phyloP scores from a whole-genome alignment of 805 yeast genomes.

The Yamadazyma sp. region DNA sequence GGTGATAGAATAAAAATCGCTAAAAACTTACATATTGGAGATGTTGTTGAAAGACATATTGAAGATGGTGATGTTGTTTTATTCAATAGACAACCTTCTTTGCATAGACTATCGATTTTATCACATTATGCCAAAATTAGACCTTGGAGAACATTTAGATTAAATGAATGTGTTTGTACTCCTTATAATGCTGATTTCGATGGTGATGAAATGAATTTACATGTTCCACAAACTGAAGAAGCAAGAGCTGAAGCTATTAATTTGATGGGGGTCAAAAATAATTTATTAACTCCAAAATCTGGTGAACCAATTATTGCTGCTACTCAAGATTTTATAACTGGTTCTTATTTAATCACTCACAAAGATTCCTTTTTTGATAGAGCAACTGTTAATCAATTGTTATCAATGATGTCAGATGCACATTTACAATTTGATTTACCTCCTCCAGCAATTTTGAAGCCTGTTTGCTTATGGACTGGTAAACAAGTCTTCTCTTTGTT shows the following conservation, averaged over 20 bases:
- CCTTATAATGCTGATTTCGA: slow-evolving; percentile 99
- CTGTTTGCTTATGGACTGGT: slow-evolving; percentile 92
- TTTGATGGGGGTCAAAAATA: slow-evolving; percentile 96
- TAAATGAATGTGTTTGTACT: slow-evolving; percentile 98
- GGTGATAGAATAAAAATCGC: slow-evolving; percentile 84
- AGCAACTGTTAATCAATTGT: slow-evolving; percentile 74
- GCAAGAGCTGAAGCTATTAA: slow-evolving; percentile 98
- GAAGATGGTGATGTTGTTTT: slow-evolving; percentile 96
- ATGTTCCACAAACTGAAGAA: slow-evolving; percentile 98
- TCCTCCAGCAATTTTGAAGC: slow-evolving; percentile 91
- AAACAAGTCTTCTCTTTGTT: slow-evolving; percentile 89
- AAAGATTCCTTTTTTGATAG: slow-evolving; percentile 93
- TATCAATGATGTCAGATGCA: slow-evolving; percentile 97
- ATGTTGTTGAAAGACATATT: slow-evolving; percentile 91
- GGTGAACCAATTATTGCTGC: slow-evolving; percentile 99
- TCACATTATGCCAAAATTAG: slow-evolving; percentile 94
- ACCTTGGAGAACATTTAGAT: slow-evolving; percentile 97
- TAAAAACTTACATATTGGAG: slow-evolving; percentile 75
- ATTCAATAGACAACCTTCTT: slow-evolving; percentile 96
- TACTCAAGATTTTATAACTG: slow-evolving; percentile 98
- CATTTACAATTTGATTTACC: slow-evolving; percentile 85
- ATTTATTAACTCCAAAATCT: slow-evolving; percentile 90
- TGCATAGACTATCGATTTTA: slow-evolving; percentile 89
- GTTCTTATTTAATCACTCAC: slow-evolving; percentile 86
- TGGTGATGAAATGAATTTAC: slow-evolving; percentile 99